These are phyloP conservation scores for Tolypocladium ophioglossoides DNA, from an alignment of 2,329 filamentous ascomycete genomes.

Conservation along the genomic window DNA sequence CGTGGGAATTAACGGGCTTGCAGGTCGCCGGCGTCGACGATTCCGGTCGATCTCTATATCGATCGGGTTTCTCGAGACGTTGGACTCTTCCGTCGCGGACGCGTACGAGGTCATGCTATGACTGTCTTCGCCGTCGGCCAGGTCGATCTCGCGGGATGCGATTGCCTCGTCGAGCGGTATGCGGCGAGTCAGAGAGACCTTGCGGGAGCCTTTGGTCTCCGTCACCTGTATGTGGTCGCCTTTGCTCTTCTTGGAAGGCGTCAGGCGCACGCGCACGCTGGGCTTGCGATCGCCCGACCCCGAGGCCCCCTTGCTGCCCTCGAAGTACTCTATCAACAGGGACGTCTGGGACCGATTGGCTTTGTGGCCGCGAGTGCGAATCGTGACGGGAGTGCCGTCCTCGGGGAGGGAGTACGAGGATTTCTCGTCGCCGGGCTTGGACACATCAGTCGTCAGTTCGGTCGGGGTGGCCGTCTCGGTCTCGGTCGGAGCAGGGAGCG, in stretches of 20 bases:
- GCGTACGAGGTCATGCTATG: constrained; percentile 63
- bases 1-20: constrained; percentile 56
- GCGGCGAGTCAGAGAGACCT: constrained; percentile 44
- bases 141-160: constrained; percentile 31
- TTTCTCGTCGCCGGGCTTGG: constrained; percentile 55
- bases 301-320: constrained; percentile 56
- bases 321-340: constrained; percentile 89
- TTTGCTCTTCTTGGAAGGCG: constrained; percentile 59
- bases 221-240: constrained; percentile 81
- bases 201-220: constrained; percentile 63
- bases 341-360: constrained; percentile 70
- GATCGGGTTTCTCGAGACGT: constrained; percentile 64
- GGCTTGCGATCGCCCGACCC: constrained; percentile 58
- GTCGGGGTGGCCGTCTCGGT: constrained; percentile 54
- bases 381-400: constrained; percentile 85
- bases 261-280: constrained; percentile 70
- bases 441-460: constrained; percentile 54
- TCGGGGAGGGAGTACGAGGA: constrained; percentile 74
- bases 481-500: constrained; percentile 71
- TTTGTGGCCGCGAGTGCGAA: constrained; percentile 61
- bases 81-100: constrained; percentile 71
- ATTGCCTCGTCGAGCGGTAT: constrained; percentile 40
- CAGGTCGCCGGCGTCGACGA: constrained; percentile 47
- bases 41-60: constrained; percentile 77
- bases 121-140: constrained; percentile 47